Conservation (phyloP, 2,329 filamentous ascomycete species). For the Trichoderma breve region DNA sequence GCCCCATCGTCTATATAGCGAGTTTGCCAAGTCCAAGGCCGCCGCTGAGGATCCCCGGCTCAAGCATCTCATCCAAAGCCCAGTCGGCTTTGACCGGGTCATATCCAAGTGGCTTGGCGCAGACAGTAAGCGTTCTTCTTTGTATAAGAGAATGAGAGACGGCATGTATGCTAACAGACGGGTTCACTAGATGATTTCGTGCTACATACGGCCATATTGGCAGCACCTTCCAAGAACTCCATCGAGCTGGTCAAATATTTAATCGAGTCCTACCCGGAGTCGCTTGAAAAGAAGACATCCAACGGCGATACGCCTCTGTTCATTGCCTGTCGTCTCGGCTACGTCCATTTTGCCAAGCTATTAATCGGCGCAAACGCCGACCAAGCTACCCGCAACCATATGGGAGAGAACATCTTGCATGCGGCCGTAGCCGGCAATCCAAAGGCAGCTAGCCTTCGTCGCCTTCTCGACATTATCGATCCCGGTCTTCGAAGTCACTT, state of each 20-base stretch:
- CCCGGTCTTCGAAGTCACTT: constrained; percentile 54
- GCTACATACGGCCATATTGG: constrained; percentile 64
- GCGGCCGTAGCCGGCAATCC: constrained; percentile 42
- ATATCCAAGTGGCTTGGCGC: constrained; percentile 61
- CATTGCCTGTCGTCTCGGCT: constrained; percentile 59
- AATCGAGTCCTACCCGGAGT: constrained; percentile 55
- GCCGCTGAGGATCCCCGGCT: constrained; percentile 62
- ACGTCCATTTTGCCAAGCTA: constrained; percentile 53
- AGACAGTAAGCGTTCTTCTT: constrained; percentile 49
- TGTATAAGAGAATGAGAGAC: too few relatives aligned
- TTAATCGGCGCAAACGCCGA: constrained; percentile 69
- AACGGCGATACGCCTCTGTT: constrained; percentile 65
- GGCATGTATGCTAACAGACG: constrained; percentile 25
- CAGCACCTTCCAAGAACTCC: constrained; percentile 39
- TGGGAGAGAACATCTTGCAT: constrained; percentile 69
- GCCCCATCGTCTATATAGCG: constrained; percentile 63
- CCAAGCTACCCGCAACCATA: constrained; percentile 59
- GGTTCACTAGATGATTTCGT: constrained; percentile 53
- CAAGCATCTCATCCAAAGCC: constrained; percentile 56
- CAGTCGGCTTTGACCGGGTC: constrained; percentile 62
- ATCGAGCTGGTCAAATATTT: constrained; percentile 64
- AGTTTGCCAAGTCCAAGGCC: constrained; percentile 60
- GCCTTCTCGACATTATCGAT: constrained; percentile 59
- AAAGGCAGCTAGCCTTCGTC: constrained; percentile 37
- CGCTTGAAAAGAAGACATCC: constrained; percentile 60